phyloP scores from a whole-genome alignment of 345 rosid genomes.

The Bretschneidera sinensis region DNA sequence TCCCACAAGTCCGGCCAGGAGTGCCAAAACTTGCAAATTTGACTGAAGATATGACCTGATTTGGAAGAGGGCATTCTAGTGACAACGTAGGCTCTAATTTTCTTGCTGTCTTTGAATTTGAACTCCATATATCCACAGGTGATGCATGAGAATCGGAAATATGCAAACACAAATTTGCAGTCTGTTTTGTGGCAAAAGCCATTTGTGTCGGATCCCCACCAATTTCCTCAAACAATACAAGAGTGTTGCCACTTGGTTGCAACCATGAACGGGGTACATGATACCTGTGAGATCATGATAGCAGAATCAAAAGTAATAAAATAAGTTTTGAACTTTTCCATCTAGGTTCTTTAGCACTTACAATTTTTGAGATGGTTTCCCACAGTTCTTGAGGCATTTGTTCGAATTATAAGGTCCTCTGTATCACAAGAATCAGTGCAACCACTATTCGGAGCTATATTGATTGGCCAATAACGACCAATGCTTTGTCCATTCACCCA shows the following conservation, averaged over 20 bases:
- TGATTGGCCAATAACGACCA: slow-evolving; percentile 90
- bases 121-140: slow-evolving; percentile 70
- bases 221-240: slow-evolving; percentile 78
- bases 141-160: slow-evolving; percentile 72
- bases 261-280: slow-evolving; percentile 94
- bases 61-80: slow-evolving; percentile 51
- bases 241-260: slow-evolving; percentile 58
- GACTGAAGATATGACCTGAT: slow-evolving; percentile 70
- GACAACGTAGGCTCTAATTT: slow-evolving; percentile 40
- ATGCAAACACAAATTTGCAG: slow-evolving; percentile 48
- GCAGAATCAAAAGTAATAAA: slow-evolving; percentile 4
- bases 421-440: slow-evolving; percentile 65
- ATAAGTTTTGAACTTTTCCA: background rate
- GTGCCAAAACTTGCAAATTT: slow-evolving; percentile 87
- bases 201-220: slow-evolving; percentile 88
- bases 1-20: slow-evolving; percentile 73
- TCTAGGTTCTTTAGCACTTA: slow-evolving; percentile 31
- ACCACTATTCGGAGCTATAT: slow-evolving; percentile 41
- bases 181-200: slow-evolving; percentile 48
- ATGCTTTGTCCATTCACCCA: slow-evolving; percentile 98
- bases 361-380: slow-evolving; percentile 86
- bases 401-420: slow-evolving; percentile 60
- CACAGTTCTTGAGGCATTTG: slow-evolving; percentile 85
- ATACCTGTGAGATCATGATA: slow-evolving; percentile 41
- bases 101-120: slow-evolving; percentile 37